phyloP scores from a whole-genome alignment of 345 rosid genomes.

The Melaleuca alternifolia region DNA sequence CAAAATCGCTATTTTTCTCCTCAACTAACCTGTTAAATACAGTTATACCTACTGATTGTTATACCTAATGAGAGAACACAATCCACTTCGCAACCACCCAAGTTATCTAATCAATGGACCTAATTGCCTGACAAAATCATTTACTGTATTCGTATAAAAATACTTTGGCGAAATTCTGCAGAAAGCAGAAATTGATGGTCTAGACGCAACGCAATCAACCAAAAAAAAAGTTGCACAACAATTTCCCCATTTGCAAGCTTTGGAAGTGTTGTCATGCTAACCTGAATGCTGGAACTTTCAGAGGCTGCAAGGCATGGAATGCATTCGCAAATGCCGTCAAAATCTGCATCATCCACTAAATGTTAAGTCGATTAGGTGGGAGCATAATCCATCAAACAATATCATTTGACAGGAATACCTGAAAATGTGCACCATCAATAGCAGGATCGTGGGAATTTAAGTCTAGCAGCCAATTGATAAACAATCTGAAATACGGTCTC shows the following conservation, averaged over 20 bases:
- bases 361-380: neutral
- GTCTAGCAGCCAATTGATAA: constrained; percentile 73
- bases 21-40: neutral
- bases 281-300: constrained; percentile 94
- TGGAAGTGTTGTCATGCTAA: neutral
- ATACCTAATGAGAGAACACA: neutral
- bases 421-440: constrained; percentile 61
- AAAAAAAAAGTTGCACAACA: neutral
- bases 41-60: no score
- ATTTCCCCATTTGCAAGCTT: neutral
- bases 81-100: neutral
- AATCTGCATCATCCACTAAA: constrained; percentile 37
- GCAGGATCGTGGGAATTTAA: constrained; percentile 54
- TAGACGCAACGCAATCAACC: neutral
- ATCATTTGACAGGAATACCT: constrained; percentile 25
- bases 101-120: neutral
- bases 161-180: neutral
- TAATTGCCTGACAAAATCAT: neutral
- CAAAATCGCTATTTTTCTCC: neutral
- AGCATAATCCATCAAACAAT: neutral
- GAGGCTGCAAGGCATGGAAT: constrained; percentile 86
- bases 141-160: neutral
- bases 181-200: neutral
- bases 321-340: constrained; percentile 77
- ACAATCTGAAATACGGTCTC: constrained; percentile 66